Base-by-base conservation (phyloP, 2,329 filamentous ascomycete genomes). In the Penicillium corylophilum region DNA sequence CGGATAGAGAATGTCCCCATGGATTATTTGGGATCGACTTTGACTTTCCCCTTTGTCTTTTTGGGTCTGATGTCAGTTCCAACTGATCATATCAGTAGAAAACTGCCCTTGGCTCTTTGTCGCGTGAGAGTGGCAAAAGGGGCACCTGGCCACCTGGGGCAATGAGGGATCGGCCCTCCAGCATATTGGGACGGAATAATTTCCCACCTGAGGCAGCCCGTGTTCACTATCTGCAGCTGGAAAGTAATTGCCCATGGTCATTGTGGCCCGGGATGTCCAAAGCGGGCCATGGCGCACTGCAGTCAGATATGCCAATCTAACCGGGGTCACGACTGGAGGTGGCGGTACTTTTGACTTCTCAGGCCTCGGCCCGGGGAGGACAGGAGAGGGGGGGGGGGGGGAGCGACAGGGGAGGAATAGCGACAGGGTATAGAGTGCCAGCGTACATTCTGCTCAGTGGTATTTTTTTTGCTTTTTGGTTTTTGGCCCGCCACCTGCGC, bases 401-500 rank as follows among this genome's bases (percentile, higher is more conserved):
- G n/a, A n/a, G n/a, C n/a, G n/a, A n/a, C 9, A 8, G 15, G 43
- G 5, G 40, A 22, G 39, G 29, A 31, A 47, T 5, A 12, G 28
- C 3, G 23, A 46, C 12, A 28, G 5, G 39, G 18, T 40, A 12
- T 1, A 39, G 33, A 20, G 20, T 7, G 24, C 23, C n/a, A n/a
- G n/a, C n/a, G n/a, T n/a, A n/a, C n/a, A n/a, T n/a, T n/a, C n/a
- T n/a, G n/a, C n/a, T n/a, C n/a, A n/a, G n/a, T n/a, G n/a, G n/a
- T n/a, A 28, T 4, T 18, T 16, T 48, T 53, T 48, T 50, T 58
- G 6, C 24, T 9, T 28, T 8, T 8, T 7, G 26, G 7, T 9
- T 28, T 63, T 59, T 53, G 43, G 16, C 49, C 54, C 61, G 61
- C 52, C 57, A 55, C 53, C 60, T 57, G 61, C 59, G 59, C 56